Evolutionary conservation across 805 yeast genomes (phyloP).

Genomic region (Cyberlindnera samutprakarnensis): DNA sequence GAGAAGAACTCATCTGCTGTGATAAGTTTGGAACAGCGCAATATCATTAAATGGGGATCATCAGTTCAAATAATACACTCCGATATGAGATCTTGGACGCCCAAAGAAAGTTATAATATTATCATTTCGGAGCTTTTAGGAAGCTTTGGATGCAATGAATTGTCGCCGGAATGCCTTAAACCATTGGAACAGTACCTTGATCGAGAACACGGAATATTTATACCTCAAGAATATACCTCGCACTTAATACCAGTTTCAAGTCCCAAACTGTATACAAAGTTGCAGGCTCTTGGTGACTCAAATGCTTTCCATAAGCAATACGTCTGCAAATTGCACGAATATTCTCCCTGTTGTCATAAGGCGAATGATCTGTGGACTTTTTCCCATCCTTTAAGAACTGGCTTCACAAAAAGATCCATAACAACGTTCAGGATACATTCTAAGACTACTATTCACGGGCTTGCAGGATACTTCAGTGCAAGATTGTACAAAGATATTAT

Average conservation of each 20-base stretch:
- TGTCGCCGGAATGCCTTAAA: conserved; percentile 73
- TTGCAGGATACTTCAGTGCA: conserved; percentile 71
- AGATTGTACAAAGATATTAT: conserved; percentile 50
- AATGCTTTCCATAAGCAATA: conserved; percentile 37
- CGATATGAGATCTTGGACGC: conserved; percentile 53
- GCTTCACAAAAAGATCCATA: conserved; percentile 23
- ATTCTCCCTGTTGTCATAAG: conserved; percentile 37
- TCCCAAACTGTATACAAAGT: conserved; percentile 39
- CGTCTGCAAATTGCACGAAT: conserved; percentile 35
- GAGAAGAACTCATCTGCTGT: conserved; percentile 68
- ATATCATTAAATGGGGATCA: conserved; percentile 44
- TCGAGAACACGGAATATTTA: conserved; percentile 41
- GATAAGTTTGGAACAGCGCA: conserved; percentile 39
- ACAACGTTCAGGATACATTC: conserved; percentile 37
- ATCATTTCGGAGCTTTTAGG: conserved; percentile 81
- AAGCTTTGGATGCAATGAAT: conserved; percentile 88
- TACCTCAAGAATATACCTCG: conserved; percentile 54
- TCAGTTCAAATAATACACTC: conserved; percentile 41
- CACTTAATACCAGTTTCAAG: conserved; percentile 61
- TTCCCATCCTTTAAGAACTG: conserved; percentile 45
- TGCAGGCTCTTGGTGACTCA: conserved; percentile 24
- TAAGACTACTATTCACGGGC: conserved; percentile 58
- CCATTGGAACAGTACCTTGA: conserved; percentile 34
- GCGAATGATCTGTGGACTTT: conserved; percentile 55
- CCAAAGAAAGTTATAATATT: conserved; percentile 38